phyloP scores from a whole-genome alignment of 352 stramenopile genomes.

The Phytophthora colocasiae region DNA sequence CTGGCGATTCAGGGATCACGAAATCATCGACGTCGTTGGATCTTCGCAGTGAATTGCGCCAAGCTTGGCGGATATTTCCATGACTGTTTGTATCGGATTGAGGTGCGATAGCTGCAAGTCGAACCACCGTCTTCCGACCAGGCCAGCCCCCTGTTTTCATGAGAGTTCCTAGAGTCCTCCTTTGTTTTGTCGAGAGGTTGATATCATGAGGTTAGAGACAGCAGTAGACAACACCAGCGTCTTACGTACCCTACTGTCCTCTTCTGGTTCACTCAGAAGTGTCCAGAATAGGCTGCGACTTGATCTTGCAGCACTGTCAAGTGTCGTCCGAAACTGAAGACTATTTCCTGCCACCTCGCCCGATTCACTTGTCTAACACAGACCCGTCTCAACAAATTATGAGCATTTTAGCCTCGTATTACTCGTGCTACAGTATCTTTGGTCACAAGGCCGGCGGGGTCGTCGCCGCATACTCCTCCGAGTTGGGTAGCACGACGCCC shows the following conservation, averaged over 20 bases:
- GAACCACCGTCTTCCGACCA: background rate
- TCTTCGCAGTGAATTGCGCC: background rate
- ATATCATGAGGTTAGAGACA: too few relatives aligned
- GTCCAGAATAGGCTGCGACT: too few relatives aligned
- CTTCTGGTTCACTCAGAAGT: too few relatives aligned
- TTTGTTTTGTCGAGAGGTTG: background rate
- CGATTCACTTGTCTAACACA: too few relatives aligned
- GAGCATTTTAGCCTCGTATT: background rate
- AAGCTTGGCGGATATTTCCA: background rate
- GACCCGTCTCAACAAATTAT: too few relatives aligned
- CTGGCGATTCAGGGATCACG: background rate
- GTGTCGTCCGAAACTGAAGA: too few relatives aligned
- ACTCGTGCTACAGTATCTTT: background rate
- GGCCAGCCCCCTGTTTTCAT: background rate
- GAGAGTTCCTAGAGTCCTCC: background rate
- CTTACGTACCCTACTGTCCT: too few relatives aligned
- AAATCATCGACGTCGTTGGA: background rate
- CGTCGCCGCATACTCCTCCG: slow-evolving; percentile 2
- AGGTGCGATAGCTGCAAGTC: background rate
- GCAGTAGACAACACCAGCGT: too few relatives aligned
- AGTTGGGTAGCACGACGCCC: slow-evolving; percentile 33
- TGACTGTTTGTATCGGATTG: background rate
- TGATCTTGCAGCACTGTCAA: too few relatives aligned
- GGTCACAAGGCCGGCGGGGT: background rate
- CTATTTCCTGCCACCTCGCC: too few relatives aligned